A percentile compares a stretch with the other conserved stretches of the same genome.
Conservation (phyloP, 2,329 filamentous ascomycete genomes). For the Madurella fahalii region DNA sequence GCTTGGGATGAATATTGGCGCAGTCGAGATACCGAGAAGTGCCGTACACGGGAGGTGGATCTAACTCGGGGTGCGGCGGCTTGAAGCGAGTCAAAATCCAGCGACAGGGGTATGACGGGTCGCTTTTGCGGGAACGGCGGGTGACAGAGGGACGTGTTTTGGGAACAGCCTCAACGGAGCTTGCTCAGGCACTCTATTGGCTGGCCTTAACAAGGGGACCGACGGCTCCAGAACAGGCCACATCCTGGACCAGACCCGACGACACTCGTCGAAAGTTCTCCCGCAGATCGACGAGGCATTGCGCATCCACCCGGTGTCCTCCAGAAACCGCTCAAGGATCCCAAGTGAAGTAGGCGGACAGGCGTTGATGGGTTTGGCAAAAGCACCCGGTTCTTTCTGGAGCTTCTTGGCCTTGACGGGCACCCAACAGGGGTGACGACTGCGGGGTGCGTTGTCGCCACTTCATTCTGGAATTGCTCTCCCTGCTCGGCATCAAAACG, state of each 20-base stretch:
- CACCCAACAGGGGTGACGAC: too few species aligned
- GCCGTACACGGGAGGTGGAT: constrained; percentile 4
- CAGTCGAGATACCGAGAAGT: too few species aligned
- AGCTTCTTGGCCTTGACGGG: too few species aligned
- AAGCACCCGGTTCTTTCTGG: too few species aligned
- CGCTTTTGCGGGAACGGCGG: constrained; percentile 24
- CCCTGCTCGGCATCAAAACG: background rate
- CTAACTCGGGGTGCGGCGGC: constrained; percentile 20
- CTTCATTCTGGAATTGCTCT: background rate
- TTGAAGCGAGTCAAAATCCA: constrained; percentile 24
- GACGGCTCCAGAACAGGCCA: constrained; percentile 9
- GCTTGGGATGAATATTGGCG: too few species aligned
- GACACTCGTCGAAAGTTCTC: constrained; percentile 1
- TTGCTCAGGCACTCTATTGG: constrained; percentile 21
- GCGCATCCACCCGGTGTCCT: background rate
- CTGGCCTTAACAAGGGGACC: constrained; percentile 17
- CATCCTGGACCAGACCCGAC: constrained; percentile 2
- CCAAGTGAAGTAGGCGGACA: too few species aligned
- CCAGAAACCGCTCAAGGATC: background rate
- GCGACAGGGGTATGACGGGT: constrained; percentile 25
- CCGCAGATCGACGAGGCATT: background rate
- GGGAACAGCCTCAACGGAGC: constrained; percentile 25
- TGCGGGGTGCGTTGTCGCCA: background rate
- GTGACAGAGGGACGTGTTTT: constrained; percentile 22
- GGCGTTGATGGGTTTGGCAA: too few species aligned